Base-by-base conservation (phyloP, 331 rosid species). In the Ulmus americana region DNA sequence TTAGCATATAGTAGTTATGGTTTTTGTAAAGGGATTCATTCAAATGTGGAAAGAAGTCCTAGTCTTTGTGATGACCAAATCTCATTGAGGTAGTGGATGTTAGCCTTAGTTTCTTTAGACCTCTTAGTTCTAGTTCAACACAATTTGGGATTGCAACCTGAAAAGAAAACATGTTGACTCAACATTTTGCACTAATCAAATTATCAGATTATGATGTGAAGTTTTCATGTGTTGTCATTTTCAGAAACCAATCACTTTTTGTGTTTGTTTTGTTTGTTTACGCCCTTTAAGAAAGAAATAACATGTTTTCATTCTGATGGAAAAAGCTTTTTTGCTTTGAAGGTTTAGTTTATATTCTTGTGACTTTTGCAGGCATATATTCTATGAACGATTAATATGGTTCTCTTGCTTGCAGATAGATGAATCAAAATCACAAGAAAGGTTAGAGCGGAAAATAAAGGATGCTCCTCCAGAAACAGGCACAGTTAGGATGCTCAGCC, bases 381-480 rank as follows among this genome's bases (percentile, higher is more conserved):
- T 9, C 5, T 6, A 42, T 18, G 46, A 49, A 49, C 45, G 66
- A 11, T 49, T 49, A n/a, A 22, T 67, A 44, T 70, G 22, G 18
- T 41, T 55, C 14, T 35, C 13, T 60, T 70, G 65, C 7, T 74
- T 75, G 45, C 84, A 91, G 96, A 41, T 80, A 69, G 94, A 86
- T 63, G 95, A 92, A 16, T 85, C 92, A 10, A 85, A 68, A 70
- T 79, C 94, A 8, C 91, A 92, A 74, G 98, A 92, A 70, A 47
- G 77, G 74, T 83, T 89, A 55, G 96, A 92, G 65, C 85, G 83
- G 41, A 84, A 82, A 79, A 89, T 89, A 65, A 65, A 75, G 77
- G 76, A 82, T 69, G 85, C 96, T 45, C 98, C 98, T 22, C 71
- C 67, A 5, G 96, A 57, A 61, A 94, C 80, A 74, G 96, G 95